Evolutionary conservation across 768 basidiomycete genomes (phyloP), one percentile per base, ranked within the genome.

Genomic region (Boletus sp.): DNA sequence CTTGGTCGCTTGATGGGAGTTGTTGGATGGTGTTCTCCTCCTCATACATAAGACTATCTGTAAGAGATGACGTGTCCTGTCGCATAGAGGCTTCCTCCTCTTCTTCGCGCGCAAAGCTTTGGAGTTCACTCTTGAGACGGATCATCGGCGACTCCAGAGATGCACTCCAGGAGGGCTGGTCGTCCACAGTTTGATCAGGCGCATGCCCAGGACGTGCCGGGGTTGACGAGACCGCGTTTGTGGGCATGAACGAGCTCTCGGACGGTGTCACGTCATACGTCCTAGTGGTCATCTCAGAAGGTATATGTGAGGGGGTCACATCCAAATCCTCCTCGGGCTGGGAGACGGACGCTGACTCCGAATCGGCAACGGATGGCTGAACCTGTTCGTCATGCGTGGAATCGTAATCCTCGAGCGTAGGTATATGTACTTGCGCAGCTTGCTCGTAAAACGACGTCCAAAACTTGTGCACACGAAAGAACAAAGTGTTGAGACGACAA

Each of bases 381-480:
- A 78, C 77, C 7, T 76, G 72, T 19, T 77, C 72, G 39, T 83
- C 84, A 44, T 81, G 77, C 39, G 76, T 74, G 7, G 75, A 79
- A n/a, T 80, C 82, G 54, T 83, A 79, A 52, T 90, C 86, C 14
- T 84, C 90, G 33, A 79, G 84, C 1, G 83, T 83, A 5, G 88
- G 85, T 41, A 94, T 87, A 38, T 86, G 83, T 29, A 93, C 87
- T 62, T 92, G 87, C 4, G 96, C 95, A 9, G 94, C 93, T 55
- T 89, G 83, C 65, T 98, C 94, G 66, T 94, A 98, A 77, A 99
- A 98, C 0, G 90, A 88, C 5, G 87, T 87, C 95, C 96, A 98
- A 69, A 98, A 98, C 95, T 49, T 96, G 63, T 0, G 25, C 5
- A 43, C 19, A 29, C 1, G 27, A 1, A 8, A 27, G 21, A 19